Percentiles rank a stretch among this genome's conserved stretches.
Evolutionary conservation across 2,329 filamentous ascomycete genomes (phyloP).

Genomic region (Colletotrichum acutatum): DNA sequence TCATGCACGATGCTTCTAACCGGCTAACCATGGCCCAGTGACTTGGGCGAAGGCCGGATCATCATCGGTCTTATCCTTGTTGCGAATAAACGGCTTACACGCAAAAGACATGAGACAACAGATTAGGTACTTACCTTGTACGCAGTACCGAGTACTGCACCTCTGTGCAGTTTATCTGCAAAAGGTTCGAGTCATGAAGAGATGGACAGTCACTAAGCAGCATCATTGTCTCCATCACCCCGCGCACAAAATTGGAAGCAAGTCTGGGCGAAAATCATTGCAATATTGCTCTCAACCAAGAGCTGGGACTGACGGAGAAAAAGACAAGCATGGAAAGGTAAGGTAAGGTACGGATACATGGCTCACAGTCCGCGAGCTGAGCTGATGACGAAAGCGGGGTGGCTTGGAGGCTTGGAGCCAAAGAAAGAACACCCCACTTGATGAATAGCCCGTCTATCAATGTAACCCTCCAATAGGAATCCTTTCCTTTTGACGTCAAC

Average conservation of each 20-base stretch:
- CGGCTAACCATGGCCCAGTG: not conserved
- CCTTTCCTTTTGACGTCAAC: not conserved
- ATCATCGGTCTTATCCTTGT: not conserved
- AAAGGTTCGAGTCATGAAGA: not conserved
- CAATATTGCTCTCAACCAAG: not conserved
- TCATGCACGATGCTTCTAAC: not conserved
- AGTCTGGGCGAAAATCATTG: not conserved
- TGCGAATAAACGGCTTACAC: not conserved
- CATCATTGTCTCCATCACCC: not conserved
- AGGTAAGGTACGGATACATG: too few relatives aligned
- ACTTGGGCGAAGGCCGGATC: not conserved
- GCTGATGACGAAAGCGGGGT: constrained; percentile 30
- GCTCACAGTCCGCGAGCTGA: not conserved
- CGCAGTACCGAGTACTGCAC: too few relatives aligned
- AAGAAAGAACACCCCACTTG: not conserved
- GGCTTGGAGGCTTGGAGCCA: constrained; percentile 17
- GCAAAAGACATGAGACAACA: not conserved
- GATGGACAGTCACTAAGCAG: not conserved
- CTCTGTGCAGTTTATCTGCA: too few relatives aligned
- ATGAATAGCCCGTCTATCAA: not conserved
- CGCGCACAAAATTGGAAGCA: not conserved
- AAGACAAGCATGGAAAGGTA: too few relatives aligned
- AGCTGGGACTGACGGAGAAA: not conserved
- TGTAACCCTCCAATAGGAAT: not conserved
- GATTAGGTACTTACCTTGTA: not conserved